Conservation (phyloP, 2,329 filamentous ascomycete genomes). For the Sclerotiophoma versabilis region DNA sequence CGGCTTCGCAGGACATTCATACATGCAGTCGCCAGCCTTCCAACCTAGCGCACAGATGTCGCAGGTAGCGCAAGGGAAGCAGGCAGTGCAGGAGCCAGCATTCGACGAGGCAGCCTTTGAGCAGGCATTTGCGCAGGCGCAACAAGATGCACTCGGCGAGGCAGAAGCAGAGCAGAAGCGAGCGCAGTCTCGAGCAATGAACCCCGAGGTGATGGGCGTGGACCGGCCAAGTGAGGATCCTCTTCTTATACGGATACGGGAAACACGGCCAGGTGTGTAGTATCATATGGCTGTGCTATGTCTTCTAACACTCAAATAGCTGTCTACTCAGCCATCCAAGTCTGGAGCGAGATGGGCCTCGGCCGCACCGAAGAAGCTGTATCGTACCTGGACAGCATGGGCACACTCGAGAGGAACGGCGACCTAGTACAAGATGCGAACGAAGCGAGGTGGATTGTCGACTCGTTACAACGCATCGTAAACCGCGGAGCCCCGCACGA, state of each 20-base stretch:
- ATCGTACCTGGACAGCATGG: constrained; percentile 36
- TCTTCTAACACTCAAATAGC: constrained; percentile 31
- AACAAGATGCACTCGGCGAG: constrained; percentile 49
- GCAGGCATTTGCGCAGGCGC: constrained; percentile 60
- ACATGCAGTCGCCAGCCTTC: constrained; percentile 31
- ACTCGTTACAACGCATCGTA: constrained; percentile 39
- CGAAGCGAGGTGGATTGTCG: constrained; percentile 44
- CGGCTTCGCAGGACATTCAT: constrained; percentile 34
- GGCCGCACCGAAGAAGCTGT: constrained; percentile 35
- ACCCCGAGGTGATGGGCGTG: constrained; percentile 25
- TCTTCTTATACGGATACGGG: constrained; percentile 41
- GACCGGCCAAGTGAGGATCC: constrained; percentile 40
- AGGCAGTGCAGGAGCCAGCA: constrained; percentile 47
- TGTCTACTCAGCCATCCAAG: constrained; percentile 44
- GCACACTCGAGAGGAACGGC: constrained; percentile 34
- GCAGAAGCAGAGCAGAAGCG: constrained; percentile 22
- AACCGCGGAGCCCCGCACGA: constrained; percentile 34
- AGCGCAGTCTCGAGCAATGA: constrained; percentile 21
- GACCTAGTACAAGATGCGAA: constrained; percentile 37
- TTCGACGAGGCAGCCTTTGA: constrained; percentile 65
- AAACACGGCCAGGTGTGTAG: constrained; percentile 46
- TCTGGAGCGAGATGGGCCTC: constrained; percentile 43
- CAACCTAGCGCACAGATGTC: constrained; percentile 30
- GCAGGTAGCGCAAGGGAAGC: constrained; percentile 42
- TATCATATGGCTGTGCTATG: constrained; percentile 16